These are phyloP conservation scores for Beauveria australis DNA, from an alignment of 2,329 filamentous ascomycete species.

Conservation along the genomic window DNA sequence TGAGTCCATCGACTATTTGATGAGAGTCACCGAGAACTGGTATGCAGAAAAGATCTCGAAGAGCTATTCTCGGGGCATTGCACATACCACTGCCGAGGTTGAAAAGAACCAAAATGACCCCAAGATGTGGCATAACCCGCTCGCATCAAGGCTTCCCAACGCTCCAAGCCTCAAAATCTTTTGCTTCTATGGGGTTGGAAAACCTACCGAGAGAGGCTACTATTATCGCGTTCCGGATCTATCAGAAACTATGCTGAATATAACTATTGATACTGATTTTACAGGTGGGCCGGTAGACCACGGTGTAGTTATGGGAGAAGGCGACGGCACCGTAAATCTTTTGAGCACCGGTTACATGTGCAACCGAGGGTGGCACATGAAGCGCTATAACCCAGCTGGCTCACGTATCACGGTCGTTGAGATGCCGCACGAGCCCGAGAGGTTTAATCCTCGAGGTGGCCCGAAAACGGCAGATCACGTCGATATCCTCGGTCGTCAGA, in stretches of 20 bases:
- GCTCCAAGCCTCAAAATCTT: conserved; percentile 90
- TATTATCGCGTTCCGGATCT: conserved; percentile 74
- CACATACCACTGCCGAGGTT: conserved; percentile 70
- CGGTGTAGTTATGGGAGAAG: conserved; percentile 91
- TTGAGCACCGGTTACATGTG: conserved; percentile 95
- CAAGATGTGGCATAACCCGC: conserved; percentile 87
- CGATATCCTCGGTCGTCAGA: conserved; percentile 84
- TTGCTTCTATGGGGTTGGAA: conserved; percentile 94
- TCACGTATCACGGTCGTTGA: conserved; percentile 78
- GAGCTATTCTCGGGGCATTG: conserved; percentile 84
- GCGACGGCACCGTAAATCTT: conserved; percentile 92
- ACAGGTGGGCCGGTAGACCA: conserved; percentile 62
- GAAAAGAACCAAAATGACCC: conserved; percentile 71
- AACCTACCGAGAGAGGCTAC: conserved; percentile 86
- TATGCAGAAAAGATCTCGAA: conserved; percentile 64
- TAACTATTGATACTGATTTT: conserved; percentile 62
- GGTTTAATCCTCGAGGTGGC: conserved; percentile 74
- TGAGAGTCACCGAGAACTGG: conserved; percentile 75
- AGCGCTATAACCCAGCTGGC: conserved; percentile 83
- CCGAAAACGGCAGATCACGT: conserved; percentile 81
- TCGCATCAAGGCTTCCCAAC: conserved; percentile 78
- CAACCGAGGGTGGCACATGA: conserved; percentile 86
- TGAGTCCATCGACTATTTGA: conserved; percentile 68
- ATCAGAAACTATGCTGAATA: conserved; percentile 57
- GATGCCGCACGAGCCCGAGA: conserved; percentile 93